phyloP scores from a whole-genome alignment of 2,329 filamentous ascomycete genomes.

The Teratosphaeriaceae sp. region DNA sequence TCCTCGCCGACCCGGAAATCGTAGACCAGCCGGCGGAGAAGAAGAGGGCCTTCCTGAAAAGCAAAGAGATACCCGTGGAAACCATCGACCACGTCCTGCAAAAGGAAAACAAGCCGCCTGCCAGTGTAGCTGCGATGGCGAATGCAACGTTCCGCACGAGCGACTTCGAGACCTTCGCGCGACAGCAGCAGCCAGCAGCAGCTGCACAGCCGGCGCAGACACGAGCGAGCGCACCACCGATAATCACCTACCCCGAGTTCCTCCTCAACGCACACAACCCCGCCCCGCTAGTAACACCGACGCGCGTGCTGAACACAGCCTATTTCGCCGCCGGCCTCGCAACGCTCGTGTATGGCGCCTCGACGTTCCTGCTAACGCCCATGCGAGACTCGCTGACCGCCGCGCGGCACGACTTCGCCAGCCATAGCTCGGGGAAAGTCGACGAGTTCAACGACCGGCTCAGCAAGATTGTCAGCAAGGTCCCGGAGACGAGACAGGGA shows the following conservation, averaged over 20 bases:
- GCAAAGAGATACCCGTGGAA: conserved; percentile 62
- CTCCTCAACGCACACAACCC: conserved; percentile 52
- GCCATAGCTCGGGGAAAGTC: conserved; percentile 46
- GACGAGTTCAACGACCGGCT: conserved; percentile 51
- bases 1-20: conserved; percentile 69
- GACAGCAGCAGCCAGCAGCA: conserved; percentile 19
- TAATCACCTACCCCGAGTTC: conserved; percentile 63
- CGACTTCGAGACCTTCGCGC: conserved; percentile 12
- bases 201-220: conserved; percentile 6
- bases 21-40: conserved; percentile 60
- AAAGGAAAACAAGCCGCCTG: no score
- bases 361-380: conserved; percentile 60
- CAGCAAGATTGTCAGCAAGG: conserved; percentile 24
- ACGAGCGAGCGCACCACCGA: conserved; percentile 41
- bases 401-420: conserved; percentile 52
- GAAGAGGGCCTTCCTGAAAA: conserved; percentile 69
- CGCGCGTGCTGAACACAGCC: conserved; percentile 49
- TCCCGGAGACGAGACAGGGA: conserved; percentile 13
- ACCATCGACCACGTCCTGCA: conserved; percentile 63
- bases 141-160: not conserved
- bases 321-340: conserved; percentile 52
- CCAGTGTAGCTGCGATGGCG: not conserved
- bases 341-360: conserved; percentile 60
- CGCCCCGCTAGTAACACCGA: conserved; percentile 52
- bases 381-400: conserved; percentile 50